Evolutionary conservation across 2,329 filamentous ascomycete genomes (phyloP).

Genomic region (Mycosphaerella arachidis): DNA sequence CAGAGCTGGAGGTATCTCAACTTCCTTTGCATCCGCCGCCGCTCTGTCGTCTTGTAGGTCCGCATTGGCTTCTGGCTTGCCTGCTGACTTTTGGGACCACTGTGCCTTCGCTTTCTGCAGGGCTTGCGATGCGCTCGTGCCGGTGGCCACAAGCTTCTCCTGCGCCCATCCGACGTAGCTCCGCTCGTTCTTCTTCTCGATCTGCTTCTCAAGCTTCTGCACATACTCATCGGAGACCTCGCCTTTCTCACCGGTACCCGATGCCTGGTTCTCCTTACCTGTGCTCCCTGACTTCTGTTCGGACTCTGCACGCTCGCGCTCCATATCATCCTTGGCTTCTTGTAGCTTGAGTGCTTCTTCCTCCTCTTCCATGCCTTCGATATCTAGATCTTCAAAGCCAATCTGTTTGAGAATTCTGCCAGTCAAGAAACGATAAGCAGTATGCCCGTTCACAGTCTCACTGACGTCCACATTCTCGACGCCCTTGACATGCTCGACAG

Average conservation of each 20-base stretch:
- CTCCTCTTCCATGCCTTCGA: conserved; percentile 46
- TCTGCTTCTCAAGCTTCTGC: conserved; percentile 5
- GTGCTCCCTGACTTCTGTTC: conserved; percentile 19
- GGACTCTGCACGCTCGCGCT: conserved; percentile 25
- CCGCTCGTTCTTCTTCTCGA: conserved; percentile 30
- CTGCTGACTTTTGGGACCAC: conserved; percentile 1
- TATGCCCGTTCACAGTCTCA: conserved; percentile 48
- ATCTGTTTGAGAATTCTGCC: conserved; percentile 50
- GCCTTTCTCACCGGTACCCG: conserved; percentile 29
- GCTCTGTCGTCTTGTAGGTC: not conserved
- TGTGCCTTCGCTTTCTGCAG: conserved; percentile 19
- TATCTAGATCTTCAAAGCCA: conserved; percentile 50
- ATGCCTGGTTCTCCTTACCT: conserved; percentile 7
- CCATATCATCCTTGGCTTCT: conserved; percentile 37
- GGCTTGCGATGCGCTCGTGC: conserved; percentile 23
- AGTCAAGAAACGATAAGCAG: conserved; percentile 48
- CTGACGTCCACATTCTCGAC: conserved; percentile 56
- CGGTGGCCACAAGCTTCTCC: conserved; percentile 37
- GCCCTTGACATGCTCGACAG: conserved; percentile 62
- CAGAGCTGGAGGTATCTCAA: not conserved
- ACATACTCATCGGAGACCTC: conserved; percentile 32
- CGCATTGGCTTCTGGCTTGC: not conserved
- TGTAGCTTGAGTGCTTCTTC: conserved; percentile 37
- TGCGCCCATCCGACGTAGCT: conserved; percentile 41
- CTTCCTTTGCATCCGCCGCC: not conserved